Conservation (phyloP, 2,329 filamentous ascomycete genomes). For the Pseudogymnoascus sp. region DNA sequence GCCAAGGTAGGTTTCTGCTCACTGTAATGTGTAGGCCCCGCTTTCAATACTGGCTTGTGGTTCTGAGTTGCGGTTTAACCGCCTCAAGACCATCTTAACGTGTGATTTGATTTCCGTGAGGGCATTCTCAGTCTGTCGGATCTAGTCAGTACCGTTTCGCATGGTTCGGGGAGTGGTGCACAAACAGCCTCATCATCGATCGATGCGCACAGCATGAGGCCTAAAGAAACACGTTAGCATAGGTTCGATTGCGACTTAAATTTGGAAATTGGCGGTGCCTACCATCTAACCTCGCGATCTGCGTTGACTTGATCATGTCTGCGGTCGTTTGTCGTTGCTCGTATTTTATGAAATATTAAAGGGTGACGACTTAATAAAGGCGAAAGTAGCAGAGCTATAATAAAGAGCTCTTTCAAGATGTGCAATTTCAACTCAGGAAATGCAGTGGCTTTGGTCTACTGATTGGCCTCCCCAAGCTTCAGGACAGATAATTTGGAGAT, state of each 20-base stretch:
- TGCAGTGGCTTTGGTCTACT: background rate
- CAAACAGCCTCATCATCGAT: slow-evolving; percentile 79
- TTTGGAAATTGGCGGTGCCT: slow-evolving; percentile 15
- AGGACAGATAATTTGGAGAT: slow-evolving; percentile 10
- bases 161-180: slow-evolving; percentile 10
- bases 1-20: slow-evolving; percentile 30
- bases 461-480: background rate
- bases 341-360: background rate
- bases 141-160: background rate
- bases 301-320: slow-evolving; percentile 72
- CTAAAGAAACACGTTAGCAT: slow-evolving; percentile 41
- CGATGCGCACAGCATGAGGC: slow-evolving; percentile 89
- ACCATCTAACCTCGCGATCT: slow-evolving; percentile 93
- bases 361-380: background rate
- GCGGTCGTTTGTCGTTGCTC: background rate
- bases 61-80: slow-evolving; percentile 82
- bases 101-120: slow-evolving; percentile 85
- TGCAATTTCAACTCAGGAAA: slow-evolving; percentile 15
- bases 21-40: slow-evolving; percentile 78
- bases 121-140: slow-evolving; percentile 56
- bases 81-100: slow-evolving; percentile 82
- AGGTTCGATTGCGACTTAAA: background rate
- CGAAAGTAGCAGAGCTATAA: background rate
- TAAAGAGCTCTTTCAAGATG: background rate
- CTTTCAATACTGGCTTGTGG: slow-evolving; percentile 89